Base-by-base conservation (phyloP, 805 yeast genomes). In the Wickerhamiella musiphila region DNA sequence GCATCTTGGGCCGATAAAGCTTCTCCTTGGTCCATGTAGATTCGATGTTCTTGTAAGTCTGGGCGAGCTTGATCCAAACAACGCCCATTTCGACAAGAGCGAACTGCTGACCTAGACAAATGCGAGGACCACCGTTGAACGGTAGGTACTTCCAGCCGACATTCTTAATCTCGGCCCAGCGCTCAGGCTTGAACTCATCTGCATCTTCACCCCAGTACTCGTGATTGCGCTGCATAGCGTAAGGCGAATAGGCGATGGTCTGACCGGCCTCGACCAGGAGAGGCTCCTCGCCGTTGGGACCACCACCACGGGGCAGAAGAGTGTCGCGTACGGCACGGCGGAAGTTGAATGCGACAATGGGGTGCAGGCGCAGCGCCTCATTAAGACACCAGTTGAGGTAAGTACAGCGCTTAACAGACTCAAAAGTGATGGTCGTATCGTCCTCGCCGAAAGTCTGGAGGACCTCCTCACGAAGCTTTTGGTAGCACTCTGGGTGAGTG, bases 21-120 rank as follows among this genome's bases (percentile, higher is more conserved):
- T n/a, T n/a, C n/a, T n/a, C n/a, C n/a, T n/a, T n/a, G n/a, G n/a
- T n/a, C n/a, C n/a, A n/a, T n/a, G n/a, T n/a, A n/a, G 23, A 59
- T 44, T 28, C 30, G 23, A 28, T n/a, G 12, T 28, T 17, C 10
- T 28, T 23, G n/a, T 17, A 36, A 2, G 24, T 30, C 24, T 36
- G 39, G 18, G 31, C 28, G 23, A 36, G 17, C 2, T 36, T 34
- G 10, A 36, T 36, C 25, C 26, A 29, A 11, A 30, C 25, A 11
- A 36, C 21, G n/a, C 34, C 34, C 16, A 63, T 57, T 42, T 62
- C 66, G 18, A 64, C 59, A 23, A 61, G 54, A 9, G 67, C 68
- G 50, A 62, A 61, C 42, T 63, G 67, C 44, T 62, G 67, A 20
- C 66, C 68, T 32, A 61, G 48, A 43, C 67, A 63, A 30, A 62